These are phyloP conservation scores for Spirogloea muscicola DNA, from an alignment of 139 green algal genomes.

Conservation along the genomic window DNA sequence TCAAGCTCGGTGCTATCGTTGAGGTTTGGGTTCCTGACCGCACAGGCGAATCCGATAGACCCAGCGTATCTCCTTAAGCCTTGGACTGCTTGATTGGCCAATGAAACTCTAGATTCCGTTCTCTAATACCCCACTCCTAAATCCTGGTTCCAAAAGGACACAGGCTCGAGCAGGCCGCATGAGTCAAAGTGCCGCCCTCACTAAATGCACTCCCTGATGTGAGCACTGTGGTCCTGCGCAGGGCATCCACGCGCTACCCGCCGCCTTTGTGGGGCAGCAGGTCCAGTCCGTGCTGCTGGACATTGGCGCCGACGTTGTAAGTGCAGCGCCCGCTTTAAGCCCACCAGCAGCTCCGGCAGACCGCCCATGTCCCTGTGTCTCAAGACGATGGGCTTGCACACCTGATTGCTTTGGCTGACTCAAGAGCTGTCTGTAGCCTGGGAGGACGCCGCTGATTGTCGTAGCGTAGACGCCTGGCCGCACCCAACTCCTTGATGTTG, in stretches of 20 bases:
- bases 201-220: too few relatives aligned
- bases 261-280: slow-evolving; percentile 68
- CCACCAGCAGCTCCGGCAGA: background rate
- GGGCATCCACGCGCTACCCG: slow-evolving; percentile 60
- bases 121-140: too few relatives aligned
- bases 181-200: too few relatives aligned
- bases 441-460: background rate
- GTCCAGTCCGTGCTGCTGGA: slow-evolving; percentile 79
- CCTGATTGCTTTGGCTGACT: background rate
- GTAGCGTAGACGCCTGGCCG: background rate
- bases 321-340: background rate
- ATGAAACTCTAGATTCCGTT: too few relatives aligned
- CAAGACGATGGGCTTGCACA: background rate
- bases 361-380: background rate
- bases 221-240: too few relatives aligned
- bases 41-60: too few relatives aligned
- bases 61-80: too few relatives aligned
- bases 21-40: too few relatives aligned
- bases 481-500: background rate
- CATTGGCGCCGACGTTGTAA: slow-evolving; percentile 70
- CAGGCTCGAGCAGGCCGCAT: too few relatives aligned
- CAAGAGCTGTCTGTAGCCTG: background rate
- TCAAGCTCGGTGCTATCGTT: too few relatives aligned
- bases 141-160: too few relatives aligned
- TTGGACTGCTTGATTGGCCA: too few relatives aligned